A percentile compares a stretch with the other conserved stretches of the same genome.
phyloP scores from a whole-genome alignment of 495 filamentous ascomycete genomes.

The Hyaloscypha bicolor region DNA sequence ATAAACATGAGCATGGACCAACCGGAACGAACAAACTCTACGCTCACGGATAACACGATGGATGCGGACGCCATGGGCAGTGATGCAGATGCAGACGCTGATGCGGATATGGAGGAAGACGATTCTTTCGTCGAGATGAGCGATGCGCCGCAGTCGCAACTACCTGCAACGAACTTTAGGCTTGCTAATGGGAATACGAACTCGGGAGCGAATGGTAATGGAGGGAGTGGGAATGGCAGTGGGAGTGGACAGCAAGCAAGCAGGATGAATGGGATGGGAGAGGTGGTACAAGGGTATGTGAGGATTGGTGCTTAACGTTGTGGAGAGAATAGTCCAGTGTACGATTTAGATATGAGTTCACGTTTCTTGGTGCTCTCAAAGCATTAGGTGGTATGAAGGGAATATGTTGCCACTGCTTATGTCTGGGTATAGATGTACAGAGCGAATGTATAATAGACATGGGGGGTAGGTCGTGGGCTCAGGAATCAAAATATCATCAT shows the following conservation, averaged over 20 bases:
- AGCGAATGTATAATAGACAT: too few species aligned
- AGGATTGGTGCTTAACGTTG: conserved; percentile 28
- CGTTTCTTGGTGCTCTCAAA: too few species aligned
- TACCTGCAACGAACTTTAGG: conserved; percentile 22
- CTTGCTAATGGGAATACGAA: conserved; percentile 17
- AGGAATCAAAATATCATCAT: too few species aligned
- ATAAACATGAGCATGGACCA: not conserved
- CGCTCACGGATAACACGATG: not conserved
- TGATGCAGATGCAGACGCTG: conserved; percentile 46
- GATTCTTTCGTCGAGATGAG: conserved; percentile 30
- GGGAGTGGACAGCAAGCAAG: conserved; percentile 8
- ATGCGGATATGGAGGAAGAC: conserved; percentile 35
- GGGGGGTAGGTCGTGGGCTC: too few species aligned
- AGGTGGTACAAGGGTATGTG: conserved; percentile 28
- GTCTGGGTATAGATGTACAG: too few species aligned
- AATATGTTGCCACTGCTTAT: too few species aligned
- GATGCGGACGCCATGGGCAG: conserved; percentile 14
- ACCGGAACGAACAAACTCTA: conserved; percentile 23
- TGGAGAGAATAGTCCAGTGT: not conserved
- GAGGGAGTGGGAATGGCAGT: not conserved
- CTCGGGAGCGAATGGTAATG: conserved; percentile 1
- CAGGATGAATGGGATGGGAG: conserved; percentile 12
- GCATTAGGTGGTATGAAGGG: too few species aligned
- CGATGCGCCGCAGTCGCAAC: conserved; percentile 10
- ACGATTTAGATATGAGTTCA: not conserved